Conservation (phyloP, 2,329 filamentous ascomycete genomes). For the Fusarium sp. region DNA sequence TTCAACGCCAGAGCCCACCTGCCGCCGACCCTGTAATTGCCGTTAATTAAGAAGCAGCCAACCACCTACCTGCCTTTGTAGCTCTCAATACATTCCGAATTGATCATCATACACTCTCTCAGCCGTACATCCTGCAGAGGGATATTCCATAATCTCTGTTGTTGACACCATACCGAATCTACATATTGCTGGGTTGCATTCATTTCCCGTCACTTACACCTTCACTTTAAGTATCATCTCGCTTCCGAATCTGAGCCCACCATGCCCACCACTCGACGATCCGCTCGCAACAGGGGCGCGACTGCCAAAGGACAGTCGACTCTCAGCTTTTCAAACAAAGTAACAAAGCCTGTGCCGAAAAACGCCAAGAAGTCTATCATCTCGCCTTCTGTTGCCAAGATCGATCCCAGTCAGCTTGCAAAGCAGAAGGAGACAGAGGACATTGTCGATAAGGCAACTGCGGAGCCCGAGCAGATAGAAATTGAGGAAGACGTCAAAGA, state of each 20-base stretch:
- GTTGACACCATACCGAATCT: not conserved
- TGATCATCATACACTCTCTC: conserved; percentile 12
- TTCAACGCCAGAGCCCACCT: conserved; percentile 11
- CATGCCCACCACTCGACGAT: conserved; percentile 64
- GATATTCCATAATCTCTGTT: not conserved
- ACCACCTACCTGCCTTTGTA: not conserved
- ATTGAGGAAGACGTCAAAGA: conserved; percentile 40
- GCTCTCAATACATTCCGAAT: not conserved
- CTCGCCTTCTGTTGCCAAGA: conserved; percentile 50
- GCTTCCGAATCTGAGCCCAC: conserved; percentile 30
- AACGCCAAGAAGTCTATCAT: conserved; percentile 59
- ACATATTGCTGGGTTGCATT: not conserved
- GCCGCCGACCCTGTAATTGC: conserved; percentile 21
- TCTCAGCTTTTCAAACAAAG: conserved; percentile 65
- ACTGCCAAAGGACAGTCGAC: conserved; percentile 63
- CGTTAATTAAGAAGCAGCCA: not conserved
- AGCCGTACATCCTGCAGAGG: not conserved
- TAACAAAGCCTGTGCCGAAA: conserved; percentile 65
- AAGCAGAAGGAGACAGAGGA: conserved; percentile 36
- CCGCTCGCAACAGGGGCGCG: conserved; percentile 52
- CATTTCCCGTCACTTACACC: conserved; percentile 1
- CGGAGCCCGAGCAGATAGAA: conserved; percentile 32
- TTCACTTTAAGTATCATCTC: conserved; percentile 5
- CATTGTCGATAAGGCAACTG: conserved; percentile 28
- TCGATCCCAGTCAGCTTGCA: conserved; percentile 46